Evolutionary conservation across 2,329 filamentous ascomycete genomes (phyloP).

Genomic region (Diplodia seriata): DNA sequence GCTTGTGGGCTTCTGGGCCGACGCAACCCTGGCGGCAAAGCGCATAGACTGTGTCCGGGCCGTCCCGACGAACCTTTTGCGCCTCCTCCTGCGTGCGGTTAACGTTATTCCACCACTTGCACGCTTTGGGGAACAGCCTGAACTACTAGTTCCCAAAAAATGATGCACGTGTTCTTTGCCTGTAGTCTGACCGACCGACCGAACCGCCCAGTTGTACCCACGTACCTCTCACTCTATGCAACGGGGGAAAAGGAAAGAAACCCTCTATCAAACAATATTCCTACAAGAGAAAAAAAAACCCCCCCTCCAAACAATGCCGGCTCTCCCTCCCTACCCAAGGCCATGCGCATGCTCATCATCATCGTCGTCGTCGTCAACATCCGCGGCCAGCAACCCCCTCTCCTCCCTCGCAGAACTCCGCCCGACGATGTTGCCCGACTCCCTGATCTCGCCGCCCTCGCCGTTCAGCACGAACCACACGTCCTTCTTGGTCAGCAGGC

Average conservation of each 20-base stretch:
- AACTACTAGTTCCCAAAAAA: neutral
- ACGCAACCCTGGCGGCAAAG: neutral
- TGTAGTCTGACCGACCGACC: neutral
- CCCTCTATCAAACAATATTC: slow-evolving; percentile 17
- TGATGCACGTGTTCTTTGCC: neutral
- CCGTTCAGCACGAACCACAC: slow-evolving; percentile 92
- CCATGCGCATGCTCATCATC: slow-evolving; percentile 1
- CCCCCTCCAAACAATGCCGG: neutral
- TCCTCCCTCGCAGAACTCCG: slow-evolving; percentile 49
- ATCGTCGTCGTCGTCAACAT: slow-evolving; percentile 12
- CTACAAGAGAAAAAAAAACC: slow-evolving; percentile 12
- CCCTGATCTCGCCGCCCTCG: slow-evolving; percentile 52
- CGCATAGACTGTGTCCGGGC: slow-evolving; percentile 1
- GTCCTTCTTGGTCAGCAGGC: slow-evolving; percentile 95
- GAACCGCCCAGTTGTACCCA: neutral
- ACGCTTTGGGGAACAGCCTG: neutral
- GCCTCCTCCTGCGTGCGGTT: neutral
- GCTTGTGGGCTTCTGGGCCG: neutral
- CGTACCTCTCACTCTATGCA: slow-evolving; percentile 16
- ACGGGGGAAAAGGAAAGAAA: neutral
- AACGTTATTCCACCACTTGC: slow-evolving; percentile 6
- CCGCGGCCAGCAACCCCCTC: slow-evolving; percentile 45
- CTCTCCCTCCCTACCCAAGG: neutral
- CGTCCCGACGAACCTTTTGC: slow-evolving; percentile 7
- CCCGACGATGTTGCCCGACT: slow-evolving; percentile 38